Evolutionary conservation across 331 rosid species (phyloP).

Genomic region (Quercus lobata): DNA sequence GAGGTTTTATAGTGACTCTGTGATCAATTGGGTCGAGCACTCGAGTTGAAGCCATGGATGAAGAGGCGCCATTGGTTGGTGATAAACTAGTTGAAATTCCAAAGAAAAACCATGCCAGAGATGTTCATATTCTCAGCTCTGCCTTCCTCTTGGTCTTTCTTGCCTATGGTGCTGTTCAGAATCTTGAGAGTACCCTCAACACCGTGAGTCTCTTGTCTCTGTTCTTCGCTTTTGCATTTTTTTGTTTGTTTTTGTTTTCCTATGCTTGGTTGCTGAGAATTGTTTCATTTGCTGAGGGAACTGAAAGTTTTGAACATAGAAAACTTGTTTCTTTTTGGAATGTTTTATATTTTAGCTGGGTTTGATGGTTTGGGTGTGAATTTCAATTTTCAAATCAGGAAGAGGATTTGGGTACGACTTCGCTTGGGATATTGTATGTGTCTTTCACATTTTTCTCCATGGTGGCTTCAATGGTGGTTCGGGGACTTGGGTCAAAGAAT

Average conservation of each 20-base stretch:
- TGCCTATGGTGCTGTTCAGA: conserved; percentile 92
- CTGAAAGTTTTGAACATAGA: not conserved
- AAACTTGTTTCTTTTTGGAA: not conserved
- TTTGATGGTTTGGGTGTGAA: conserved; percentile 1
- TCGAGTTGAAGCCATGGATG: conserved; percentile 37
- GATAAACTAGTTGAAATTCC: conserved; percentile 8
- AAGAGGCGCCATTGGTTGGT: conserved; percentile 56
- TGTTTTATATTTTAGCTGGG: not conserved
- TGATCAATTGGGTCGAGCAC: conserved; percentile 3
- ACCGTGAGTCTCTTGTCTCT: conserved; percentile 47
- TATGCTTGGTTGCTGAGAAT: not conserved
- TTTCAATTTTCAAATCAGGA: conserved; percentile 51
- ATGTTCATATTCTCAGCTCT: conserved; percentile 63
- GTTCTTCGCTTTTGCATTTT: not conserved
- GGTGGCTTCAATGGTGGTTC: conserved; percentile 74
- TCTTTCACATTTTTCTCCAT: conserved; percentile 83
- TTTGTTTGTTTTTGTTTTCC: too few species aligned
- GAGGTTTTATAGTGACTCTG: conserved; percentile 6
- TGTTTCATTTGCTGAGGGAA: too few species aligned
- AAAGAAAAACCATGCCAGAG: conserved; percentile 35
- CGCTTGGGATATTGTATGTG: conserved; percentile 74
- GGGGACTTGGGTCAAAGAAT: conserved; percentile 69
- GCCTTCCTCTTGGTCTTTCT: conserved; percentile 75
- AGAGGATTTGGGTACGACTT: conserved; percentile 70
- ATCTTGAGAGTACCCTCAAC: conserved; percentile 77